Evolutionary conservation across 768 basidiomycete species (phyloP), one percentile per base, ranked within the genome.

Genomic region (Amanita fuliginea): DNA sequence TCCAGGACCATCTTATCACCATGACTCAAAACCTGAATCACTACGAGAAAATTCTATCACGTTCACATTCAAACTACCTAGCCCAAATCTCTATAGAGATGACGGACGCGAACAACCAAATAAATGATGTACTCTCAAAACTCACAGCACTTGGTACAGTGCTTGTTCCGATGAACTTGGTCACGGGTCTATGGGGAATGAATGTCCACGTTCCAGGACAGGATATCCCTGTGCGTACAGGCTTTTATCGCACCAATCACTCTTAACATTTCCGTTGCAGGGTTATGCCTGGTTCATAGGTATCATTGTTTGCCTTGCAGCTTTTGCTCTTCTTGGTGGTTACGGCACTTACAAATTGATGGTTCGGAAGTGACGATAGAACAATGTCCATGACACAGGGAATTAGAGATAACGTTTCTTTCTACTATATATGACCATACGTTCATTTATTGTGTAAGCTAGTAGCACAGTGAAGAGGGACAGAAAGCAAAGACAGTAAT

Each of bases 11-110:
- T 69, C 67, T 99, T 64, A 98, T 98, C 66, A 99, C 96, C 18
- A 98, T 98, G 93, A 99, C 96, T 2, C 96, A 99, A 67, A 98
- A 95, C 62, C 63, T 99, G 74, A 99, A 98, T 63, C 96, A 98
- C 67, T 99, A 98, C 72, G 96, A 99, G 64, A 99, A 98, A 74
- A 98, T 99, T 60, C 75, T 99, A 7, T 98, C 95, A 3, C 84
- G 96, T 35, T 97, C 95, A 35, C 96, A 99, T 66, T 97, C 94
- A 33, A 99, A 99, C 63, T 99, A 99, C 68, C 83, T 99, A 45
- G 96, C 96, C 1, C 96, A 98, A 60, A 99, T 99, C 57, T 96
- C 93, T 37, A 98, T 99, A 67, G 96, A 98, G 71, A 99, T 98
- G 95, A 95, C 92, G 32, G 94, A 97, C 59, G 96, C 96, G 36